These are phyloP conservation scores for Gossypium gossypioides DNA, from an alignment of 441 rosid genomes.

Conservation along the genomic window DNA sequence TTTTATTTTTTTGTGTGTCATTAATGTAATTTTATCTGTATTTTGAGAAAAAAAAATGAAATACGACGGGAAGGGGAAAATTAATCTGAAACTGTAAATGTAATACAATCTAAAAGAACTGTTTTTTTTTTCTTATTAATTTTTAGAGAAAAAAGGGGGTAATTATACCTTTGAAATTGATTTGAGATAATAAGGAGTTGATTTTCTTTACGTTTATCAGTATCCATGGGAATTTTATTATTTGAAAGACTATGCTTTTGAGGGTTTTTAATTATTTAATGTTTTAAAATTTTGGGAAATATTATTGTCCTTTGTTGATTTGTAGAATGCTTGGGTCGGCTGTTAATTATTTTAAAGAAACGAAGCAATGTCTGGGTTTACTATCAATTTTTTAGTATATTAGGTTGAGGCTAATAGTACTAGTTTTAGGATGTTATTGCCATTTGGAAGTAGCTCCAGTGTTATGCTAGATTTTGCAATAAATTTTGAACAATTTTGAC, in stretches of 20 bases:
- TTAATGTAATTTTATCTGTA: neutral
- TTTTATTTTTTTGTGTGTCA: neutral
- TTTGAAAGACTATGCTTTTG: neutral
- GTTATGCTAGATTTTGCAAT: neutral
- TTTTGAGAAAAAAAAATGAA: neutral
- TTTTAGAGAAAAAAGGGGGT: neutral
- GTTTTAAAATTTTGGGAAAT: neutral
- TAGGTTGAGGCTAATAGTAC: neutral
- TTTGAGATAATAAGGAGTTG: neutral
- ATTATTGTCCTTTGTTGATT: neutral
- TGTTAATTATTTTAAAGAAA: neutral
- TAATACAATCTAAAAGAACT: neutral
- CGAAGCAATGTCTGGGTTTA: neutral
- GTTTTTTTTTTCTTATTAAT: neutral
- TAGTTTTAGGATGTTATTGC: neutral
- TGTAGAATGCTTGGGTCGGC: neutral
- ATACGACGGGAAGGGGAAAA: too few species aligned
- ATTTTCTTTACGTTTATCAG: neutral
- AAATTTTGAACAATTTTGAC: neutral
- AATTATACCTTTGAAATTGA: neutral
- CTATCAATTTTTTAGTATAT: neutral
- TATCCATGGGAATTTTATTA: neutral
- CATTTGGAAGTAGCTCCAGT: neutral
- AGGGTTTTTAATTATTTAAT: neutral
- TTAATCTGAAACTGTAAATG: neutral